phyloP scores from a whole-genome alignment of 2,329 filamentous ascomycete genomes.

The Cladophialophora yegresii region DNA sequence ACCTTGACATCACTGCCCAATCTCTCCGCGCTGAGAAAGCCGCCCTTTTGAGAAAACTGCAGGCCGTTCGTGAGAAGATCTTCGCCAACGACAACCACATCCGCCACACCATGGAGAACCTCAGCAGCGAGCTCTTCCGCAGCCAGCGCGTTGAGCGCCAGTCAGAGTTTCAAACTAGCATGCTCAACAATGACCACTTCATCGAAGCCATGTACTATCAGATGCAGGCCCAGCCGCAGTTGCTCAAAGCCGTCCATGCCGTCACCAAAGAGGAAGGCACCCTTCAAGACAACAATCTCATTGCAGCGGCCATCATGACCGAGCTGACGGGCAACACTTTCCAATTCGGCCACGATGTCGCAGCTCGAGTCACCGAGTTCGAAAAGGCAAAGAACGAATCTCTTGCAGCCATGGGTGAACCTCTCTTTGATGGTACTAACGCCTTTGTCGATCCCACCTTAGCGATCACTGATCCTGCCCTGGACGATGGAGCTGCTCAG shows the following conservation, averaged over 20 bases:
- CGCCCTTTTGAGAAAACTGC: conserved; percentile 3
- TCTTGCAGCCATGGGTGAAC: neutral
- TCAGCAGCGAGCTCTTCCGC: conserved; percentile 9
- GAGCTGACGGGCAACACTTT: conserved; percentile 25
- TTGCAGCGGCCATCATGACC: conserved; percentile 22
- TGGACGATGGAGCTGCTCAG: neutral
- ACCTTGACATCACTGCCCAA: neutral
- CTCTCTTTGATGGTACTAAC: neutral
- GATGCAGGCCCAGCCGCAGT: conserved; percentile 11
- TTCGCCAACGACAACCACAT: conserved; percentile 18
- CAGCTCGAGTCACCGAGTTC: conserved; percentile 15
- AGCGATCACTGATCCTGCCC: neutral
- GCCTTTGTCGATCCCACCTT: neutral
- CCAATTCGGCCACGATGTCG: conserved; percentile 19
- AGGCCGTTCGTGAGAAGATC: conserved; percentile 8
- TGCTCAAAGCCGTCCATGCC: conserved; percentile 23
- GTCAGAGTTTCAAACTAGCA: conserved; percentile 8
- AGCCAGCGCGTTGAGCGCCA: conserved; percentile 17
- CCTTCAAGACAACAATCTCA: conserved; percentile 9
- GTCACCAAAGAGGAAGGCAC: conserved; percentile 17
- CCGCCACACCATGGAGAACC: conserved; percentile 19
- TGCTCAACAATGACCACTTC: conserved; percentile 18
- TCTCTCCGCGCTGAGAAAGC: conserved; percentile 3
- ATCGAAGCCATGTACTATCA: conserved; percentile 24
- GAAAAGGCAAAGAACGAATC: neutral